Evolutionary conservation across 768 basidiomycete genomes (phyloP), one percentile per base, ranked within the genome.

Genomic region (Gelatoporia subvermispora): DNA sequence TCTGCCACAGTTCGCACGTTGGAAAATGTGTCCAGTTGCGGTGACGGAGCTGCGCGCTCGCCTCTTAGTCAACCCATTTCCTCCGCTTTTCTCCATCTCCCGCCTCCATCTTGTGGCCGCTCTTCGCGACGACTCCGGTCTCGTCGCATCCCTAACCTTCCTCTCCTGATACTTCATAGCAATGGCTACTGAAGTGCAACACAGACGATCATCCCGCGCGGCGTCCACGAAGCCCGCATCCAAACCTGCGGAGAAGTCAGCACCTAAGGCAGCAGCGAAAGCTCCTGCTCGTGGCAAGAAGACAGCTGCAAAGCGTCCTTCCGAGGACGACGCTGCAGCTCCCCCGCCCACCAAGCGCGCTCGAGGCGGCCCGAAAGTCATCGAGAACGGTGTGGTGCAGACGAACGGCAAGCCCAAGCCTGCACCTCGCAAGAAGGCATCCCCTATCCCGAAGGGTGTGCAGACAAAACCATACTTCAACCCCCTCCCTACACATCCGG

Each of bases 381-480:
- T 43, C 25, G 40, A 36, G 5, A 52, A 51, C 22, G 51, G 52
- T 17, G 50, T 48, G 15, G 43, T 47, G 31, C 51, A 53, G 21
- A 40, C 41, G 21, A 43, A 24, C 21, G 48, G 34, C 10, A 45
- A 55, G 35, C 42, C 28, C 39, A 43, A 52, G 28, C 31, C 40
- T 7, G 28, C 28, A 10, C 48, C 43, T 8, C 42, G 24, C 24
- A 20, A 37, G 17, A 51, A 51, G 31, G 28, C 50, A 16, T 36
- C 43, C 2, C 37, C 40, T n/a, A n/a, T 28, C 7, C 34, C 38
- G 16, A 48, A 48, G 39, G 18, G 31, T 20, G 40, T 40, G 2
- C 75, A 78, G 47, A 47, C 62, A 11, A 77, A 75, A 55, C 79
- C 82, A 3, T 83, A 82, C 52, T 77, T 85, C 60, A 87, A 85